Conservation (phyloP, 768 basidiomycete genomes). For the Termitomyces sp. region DNA sequence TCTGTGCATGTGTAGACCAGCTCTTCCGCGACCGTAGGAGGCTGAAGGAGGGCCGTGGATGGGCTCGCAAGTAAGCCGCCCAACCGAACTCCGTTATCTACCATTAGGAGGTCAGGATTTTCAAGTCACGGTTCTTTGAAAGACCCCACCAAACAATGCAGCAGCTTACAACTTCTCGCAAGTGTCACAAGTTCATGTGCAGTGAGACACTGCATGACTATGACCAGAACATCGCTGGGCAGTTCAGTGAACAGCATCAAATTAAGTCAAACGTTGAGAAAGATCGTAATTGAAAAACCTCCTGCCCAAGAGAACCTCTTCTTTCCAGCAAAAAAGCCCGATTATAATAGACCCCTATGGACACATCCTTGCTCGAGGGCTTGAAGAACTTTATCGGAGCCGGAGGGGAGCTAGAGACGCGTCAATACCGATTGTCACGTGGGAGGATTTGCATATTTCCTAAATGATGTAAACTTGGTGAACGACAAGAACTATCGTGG, state of each 20-base stretch:
- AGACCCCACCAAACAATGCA: slow-evolving; percentile 40
- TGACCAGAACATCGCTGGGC: slow-evolving; percentile 51
- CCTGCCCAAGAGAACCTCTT: neutral
- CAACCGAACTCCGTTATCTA: slow-evolving; percentile 64
- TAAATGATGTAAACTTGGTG: slow-evolving; percentile 9
- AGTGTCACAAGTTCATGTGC: slow-evolving; percentile 37
- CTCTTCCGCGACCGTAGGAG: slow-evolving; percentile 32
- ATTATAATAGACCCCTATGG: neutral
- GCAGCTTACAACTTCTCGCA: slow-evolving; percentile 29
- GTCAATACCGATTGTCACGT: slow-evolving; percentile 12
- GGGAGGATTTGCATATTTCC: slow-evolving; percentile 3
- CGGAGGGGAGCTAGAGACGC: neutral
- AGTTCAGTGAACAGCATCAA: slow-evolving; percentile 28
- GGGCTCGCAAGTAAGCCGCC: slow-evolving; percentile 40
- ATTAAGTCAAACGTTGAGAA: neutral
- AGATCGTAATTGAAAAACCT: neutral
- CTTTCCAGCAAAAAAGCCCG: neutral
- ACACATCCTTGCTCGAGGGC: neutral
- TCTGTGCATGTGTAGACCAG: slow-evolving; percentile 40
- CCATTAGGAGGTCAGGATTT: neutral
- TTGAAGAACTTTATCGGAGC: neutral
- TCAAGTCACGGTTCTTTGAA: neutral
- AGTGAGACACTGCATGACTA: slow-evolving; percentile 41
- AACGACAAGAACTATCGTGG: neutral
- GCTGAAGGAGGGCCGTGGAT: slow-evolving; percentile 52